Evolutionary conservation across 306 rosid species (phyloP).

Genomic region (Castanea sativa): DNA sequence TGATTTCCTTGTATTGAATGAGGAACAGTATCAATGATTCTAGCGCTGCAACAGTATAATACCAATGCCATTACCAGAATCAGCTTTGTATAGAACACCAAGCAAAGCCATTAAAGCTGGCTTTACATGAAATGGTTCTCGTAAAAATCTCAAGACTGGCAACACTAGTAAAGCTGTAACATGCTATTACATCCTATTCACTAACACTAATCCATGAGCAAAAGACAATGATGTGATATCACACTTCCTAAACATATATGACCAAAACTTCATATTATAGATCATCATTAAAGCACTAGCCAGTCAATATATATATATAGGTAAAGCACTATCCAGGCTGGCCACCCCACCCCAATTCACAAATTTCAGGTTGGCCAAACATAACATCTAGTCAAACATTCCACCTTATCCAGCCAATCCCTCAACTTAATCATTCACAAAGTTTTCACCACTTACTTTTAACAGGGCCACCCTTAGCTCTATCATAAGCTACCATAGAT

Average conservation of each 20-base stretch:
- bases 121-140: neutral
- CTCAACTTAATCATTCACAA: neutral
- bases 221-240: neutral
- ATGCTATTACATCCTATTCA: conserved; percentile 3
- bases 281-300: neutral
- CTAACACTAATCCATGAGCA: neutral
- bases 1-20: neutral
- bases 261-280: neutral
- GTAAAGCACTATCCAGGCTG: too few relatives aligned
- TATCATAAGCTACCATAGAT: neutral
- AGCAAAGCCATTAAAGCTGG: neutral
- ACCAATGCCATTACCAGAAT: neutral
- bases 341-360: neutral
- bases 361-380: neutral
- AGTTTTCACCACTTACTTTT: neutral
- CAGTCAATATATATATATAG: neutral
- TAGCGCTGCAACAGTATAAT: neutral
- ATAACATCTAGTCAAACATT: neutral
- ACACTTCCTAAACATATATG: neutral
- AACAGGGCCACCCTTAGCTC: neutral
- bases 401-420: neutral
- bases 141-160: neutral
- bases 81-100: neutral
- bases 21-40: neutral
- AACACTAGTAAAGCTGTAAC: neutral